Base-by-base conservation (phyloP, 2,329 filamentous ascomycete species). In the Leptodontidium sp. region DNA sequence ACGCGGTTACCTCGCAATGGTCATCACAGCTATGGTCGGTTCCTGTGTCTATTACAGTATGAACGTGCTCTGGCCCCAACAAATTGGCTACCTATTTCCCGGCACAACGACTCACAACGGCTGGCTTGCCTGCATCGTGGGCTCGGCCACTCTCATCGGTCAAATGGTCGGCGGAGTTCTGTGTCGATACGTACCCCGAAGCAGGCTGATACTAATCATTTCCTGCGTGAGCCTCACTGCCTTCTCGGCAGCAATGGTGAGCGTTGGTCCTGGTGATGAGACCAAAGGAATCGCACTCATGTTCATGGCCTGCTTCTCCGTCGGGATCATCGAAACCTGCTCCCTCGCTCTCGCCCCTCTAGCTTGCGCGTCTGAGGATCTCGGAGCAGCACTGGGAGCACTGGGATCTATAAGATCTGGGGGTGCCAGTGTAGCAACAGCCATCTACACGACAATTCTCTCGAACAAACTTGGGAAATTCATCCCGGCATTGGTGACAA, bases 21-120 rank as follows among this genome's bases (percentile, higher is more conserved):
- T 83, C 45, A 70, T 77, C 45, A 76, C 79, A 55, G 82, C 81
- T 1, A 78, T 78, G 5, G 78, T 83, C 59, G 80, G 78, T n/a
- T 80, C 80, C 40, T 82, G 83, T 79, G 75, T 84, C 8, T 85
- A 82, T 75, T 84, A 82, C 74, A 79, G 78, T 14, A 75, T 85
- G 67, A 82, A 79, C 8, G 77, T 83, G 14, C 78, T 84, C 14
- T 83, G 82, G 80, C 83, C 83, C 50, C 50, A 53, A 58, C 17
- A 29, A 58, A 58, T 35, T 32, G 17, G 43, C 57, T 43, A 61
- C 53, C 77, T 81, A 32, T 75, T 77, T 35, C 73, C 81, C 40
- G 79, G 78, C 35, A 71, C 77, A 5, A 45, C 43, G 43, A 45
- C 43, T 45, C 43, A 45, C 43, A 45, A 45, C 43, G 43, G 43